A percentile compares a stretch with the other conserved stretches of the same genome.
Conservation (phyloP, 2,329 filamentous ascomycete genomes). For the Cytospora mali region DNA sequence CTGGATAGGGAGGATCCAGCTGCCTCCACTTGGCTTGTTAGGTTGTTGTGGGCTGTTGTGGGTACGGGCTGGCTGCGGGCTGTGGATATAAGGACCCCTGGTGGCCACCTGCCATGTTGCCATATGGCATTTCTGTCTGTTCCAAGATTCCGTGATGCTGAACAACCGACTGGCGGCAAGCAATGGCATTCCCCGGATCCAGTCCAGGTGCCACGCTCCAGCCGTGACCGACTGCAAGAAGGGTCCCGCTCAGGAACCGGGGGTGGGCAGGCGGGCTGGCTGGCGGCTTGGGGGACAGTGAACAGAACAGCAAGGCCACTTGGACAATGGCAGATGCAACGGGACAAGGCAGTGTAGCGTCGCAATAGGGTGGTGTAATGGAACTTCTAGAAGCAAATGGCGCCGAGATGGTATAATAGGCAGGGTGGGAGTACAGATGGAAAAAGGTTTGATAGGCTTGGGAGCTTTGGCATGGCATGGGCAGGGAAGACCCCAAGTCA, state of each 20-base stretch:
- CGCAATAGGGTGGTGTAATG: neutral
- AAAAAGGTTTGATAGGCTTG: constrained; percentile 20
- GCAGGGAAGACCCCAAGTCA: neutral
- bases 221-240: constrained; percentile 15
- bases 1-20: constrained; percentile 10
- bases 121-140: constrained; percentile 21
- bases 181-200: neutral
- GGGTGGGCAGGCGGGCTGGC: too few species aligned
- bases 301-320: too few species aligned
- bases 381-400: neutral
- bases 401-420: neutral
- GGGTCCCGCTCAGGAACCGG: constrained; percentile 6
- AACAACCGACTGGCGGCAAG: constrained; percentile 1
- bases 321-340: neutral
- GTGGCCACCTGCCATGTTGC: constrained; percentile 20
- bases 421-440: constrained; percentile 5
- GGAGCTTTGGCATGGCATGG: neutral
- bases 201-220: constrained; percentile 1
- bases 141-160: constrained; percentile 5
- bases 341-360: constrained; percentile 23
- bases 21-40: constrained; percentile 20
- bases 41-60: constrained; percentile 15
- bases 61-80: neutral
- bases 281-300: neutral
- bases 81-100: constrained; percentile 18